These are phyloP conservation scores for Taphrina sp. DNA, from an alignment of 1,139 yeast genomes.

Conservation along the genomic window DNA sequence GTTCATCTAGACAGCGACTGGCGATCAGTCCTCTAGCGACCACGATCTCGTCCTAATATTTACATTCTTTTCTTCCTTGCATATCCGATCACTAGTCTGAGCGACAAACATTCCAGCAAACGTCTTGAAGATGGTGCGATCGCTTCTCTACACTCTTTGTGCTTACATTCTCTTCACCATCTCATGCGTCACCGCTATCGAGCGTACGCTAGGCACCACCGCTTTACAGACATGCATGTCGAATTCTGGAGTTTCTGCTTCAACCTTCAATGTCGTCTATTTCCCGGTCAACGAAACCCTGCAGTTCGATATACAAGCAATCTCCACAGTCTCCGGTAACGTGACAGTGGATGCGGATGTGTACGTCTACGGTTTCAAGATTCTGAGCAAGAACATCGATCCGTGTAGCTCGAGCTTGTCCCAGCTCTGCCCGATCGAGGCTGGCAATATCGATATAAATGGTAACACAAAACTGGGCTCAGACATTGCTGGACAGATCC, in stretches of 20 bases:
- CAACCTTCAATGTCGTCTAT: slow-evolving; percentile 73
- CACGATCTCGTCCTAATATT: too few relatives aligned
- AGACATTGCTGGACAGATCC: slow-evolving; percentile 56
- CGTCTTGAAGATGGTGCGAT: too few relatives aligned
- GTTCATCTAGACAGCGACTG: too few relatives aligned
- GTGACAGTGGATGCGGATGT: slow-evolving; percentile 66
- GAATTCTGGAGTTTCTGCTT: slow-evolving; percentile 80
- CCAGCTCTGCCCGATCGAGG: slow-evolving; percentile 74
- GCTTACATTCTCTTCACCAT: neutral
- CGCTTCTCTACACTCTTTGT: too few relatives aligned
- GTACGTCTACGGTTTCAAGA: slow-evolving; percentile 80
- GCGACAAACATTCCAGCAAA: too few relatives aligned
- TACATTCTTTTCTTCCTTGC: too few relatives aligned
- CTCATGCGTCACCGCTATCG: slow-evolving; percentile 6
- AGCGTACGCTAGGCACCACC: slow-evolving; percentile 39
- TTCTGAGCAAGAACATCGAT: slow-evolving; percentile 56
- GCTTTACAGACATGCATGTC: slow-evolving; percentile 92
- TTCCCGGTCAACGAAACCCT: slow-evolving; percentile 65
- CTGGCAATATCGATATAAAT: slow-evolving; percentile 79
- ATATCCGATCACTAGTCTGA: too few relatives aligned
- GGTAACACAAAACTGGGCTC: slow-evolving; percentile 52
- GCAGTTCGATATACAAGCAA: slow-evolving; percentile 68
- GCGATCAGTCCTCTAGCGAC: too few relatives aligned
- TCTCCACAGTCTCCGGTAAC: slow-evolving; percentile 73
- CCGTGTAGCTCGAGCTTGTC: slow-evolving; percentile 60